Base-by-base conservation (phyloP, 1,284 basidiomycete genomes). In the Sanghuangporus sanghuang region DNA sequence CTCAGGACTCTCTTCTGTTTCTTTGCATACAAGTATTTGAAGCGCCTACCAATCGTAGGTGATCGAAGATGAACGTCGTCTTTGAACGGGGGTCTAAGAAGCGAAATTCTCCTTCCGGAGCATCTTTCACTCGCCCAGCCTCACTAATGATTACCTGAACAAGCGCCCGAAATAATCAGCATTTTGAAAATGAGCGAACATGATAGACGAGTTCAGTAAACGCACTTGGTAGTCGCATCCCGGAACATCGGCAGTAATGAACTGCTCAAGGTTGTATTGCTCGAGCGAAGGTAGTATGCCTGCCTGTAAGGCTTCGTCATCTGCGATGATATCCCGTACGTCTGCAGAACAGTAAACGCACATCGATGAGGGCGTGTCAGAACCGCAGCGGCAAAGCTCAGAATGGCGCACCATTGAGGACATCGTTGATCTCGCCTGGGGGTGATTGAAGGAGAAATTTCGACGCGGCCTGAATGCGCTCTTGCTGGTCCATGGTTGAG, bases 361-460 rank as follows among this genome's bases (percentile, higher is more conserved):
- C 32, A 54, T 61, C 50, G 44, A 67, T 62, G 46, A 59, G 23
- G 32, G 40, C 23, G 18, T 8, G 39, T 49, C 57, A 57, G 42
- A 32, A 52, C 21, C 53, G 62, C 49, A 61, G 53, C 49, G 61
- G 53, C 49, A 46, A 49, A 61, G 53, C 14, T 54, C 53, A 57
- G 21, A 44, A 60, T 68, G 60, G 21, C 76, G 69, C 67, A 92
- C 92, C 93, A 71, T 93, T 94, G 64, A 96, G 82, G 32, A 96
- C 93, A 77, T 96, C 95, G 73, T 96, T 96, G 70, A 96, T 95
- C 78, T 98, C 92, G 60, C 95, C 95, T 0, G 95, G 95, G 12
- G 95, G 95, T 1, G 92, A 87, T 74, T 96, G 95, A 1, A 93
- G 81, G 39, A 98, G 80, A 70, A 97, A 93, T 58, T 79, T 79